phyloP scores from a whole-genome alignment of 169 alveolate species.

The Cryptosporidium xiaoi region DNA sequence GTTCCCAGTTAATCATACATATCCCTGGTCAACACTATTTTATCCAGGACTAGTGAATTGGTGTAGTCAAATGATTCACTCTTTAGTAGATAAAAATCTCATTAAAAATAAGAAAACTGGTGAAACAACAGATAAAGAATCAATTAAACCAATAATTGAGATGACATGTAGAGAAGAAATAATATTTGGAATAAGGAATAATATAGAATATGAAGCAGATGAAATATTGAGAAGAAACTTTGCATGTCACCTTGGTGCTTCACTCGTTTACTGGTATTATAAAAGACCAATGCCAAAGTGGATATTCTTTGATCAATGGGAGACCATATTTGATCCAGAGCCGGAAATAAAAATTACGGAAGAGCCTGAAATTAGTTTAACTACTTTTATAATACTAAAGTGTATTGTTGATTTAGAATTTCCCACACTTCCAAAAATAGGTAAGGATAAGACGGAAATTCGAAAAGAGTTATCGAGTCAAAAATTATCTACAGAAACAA shows the following conservation, averaged over 20 bases:
- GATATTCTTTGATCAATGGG: constrained; percentile 56
- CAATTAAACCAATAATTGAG: constrained; percentile 14
- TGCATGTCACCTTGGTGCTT: constrained; percentile 49
- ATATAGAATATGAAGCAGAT: constrained; percentile 69
- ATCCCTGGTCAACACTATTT: constrained; percentile 61
- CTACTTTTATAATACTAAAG: constrained; percentile 40
- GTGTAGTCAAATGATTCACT: constrained; percentile 38
- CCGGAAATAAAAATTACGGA: constrained; percentile 32
- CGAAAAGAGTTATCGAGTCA: constrained; percentile 1
- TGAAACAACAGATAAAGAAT: not conserved
- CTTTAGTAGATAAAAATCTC: constrained; percentile 20
- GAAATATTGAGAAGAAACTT: constrained; percentile 61
- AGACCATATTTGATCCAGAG: constrained; percentile 15
- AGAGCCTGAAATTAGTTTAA: constrained; percentile 66
- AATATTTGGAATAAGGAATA: constrained; percentile 23
- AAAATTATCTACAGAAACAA: constrained; percentile 1
- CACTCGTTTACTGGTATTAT: constrained; percentile 61
- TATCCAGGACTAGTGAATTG: constrained; percentile 9
- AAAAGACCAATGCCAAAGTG: constrained; percentile 46
- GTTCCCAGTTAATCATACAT: constrained; percentile 21
- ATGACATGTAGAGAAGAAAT: constrained; percentile 13
- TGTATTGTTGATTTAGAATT: constrained; percentile 57
- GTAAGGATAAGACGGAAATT: constrained; percentile 7
- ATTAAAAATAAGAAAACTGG: not conserved
- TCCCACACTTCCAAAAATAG: not conserved